Evolutionary conservation across 1,284 basidiomycete species (phyloP).

Genomic region (Ceratobasidium papillatum): DNA sequence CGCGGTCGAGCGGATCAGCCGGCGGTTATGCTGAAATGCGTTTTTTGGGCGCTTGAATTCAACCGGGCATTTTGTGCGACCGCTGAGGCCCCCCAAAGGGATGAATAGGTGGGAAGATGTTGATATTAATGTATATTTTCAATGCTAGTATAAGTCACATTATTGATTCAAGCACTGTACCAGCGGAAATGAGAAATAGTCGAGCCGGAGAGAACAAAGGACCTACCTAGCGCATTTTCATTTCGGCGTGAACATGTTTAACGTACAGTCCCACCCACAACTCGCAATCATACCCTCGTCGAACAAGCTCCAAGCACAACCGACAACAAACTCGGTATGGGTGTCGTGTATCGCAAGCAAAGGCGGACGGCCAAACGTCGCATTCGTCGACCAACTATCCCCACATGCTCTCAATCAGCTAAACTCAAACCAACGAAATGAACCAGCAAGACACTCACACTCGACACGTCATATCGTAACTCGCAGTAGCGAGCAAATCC

Average conservation of each 20-base stretch:
- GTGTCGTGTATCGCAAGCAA: conserved; percentile 78
- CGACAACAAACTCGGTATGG: conserved; percentile 96
- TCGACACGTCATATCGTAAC: conserved; percentile 97
- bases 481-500: conserved; percentile 81
- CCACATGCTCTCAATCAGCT: conserved; percentile 14
- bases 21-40: background rate
- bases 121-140: background rate
- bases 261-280: conserved; percentile 61
- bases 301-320: conserved; percentile 79
- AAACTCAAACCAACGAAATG: conserved; percentile 21
- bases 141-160: background rate
- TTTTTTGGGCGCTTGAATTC: background rate
- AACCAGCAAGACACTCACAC: conserved; percentile 64
- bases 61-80: background rate
- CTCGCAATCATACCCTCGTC: conserved; percentile 59
- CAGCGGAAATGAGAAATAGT: background rate
- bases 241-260: conserved; percentile 55
- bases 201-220: background rate
- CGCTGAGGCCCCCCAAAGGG: background rate
- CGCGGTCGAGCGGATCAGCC: background rate
- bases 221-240: conserved; percentile 1
- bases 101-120: too few species aligned
- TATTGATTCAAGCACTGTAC: background rate
- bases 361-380: conserved; percentile 62
- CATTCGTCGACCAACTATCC: conserved; percentile 69